Evolutionary conservation across 2,329 filamentous ascomycete species (phyloP), one percentile per base, ranked within the genome.

Genomic region (Ceratocystis variospora): DNA sequence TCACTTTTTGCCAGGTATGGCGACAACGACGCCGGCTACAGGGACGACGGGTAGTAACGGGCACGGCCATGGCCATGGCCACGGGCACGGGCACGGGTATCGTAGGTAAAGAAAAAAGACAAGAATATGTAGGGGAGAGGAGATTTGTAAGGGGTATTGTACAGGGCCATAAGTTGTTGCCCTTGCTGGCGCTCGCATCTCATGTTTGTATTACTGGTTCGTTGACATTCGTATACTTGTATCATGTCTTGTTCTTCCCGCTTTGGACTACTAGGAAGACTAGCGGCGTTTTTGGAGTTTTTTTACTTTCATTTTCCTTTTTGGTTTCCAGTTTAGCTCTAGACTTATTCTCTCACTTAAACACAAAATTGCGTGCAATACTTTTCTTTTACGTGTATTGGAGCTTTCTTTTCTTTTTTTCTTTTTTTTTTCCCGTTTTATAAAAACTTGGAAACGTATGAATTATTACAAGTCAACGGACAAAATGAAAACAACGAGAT

Each of bases 41-140:
- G 50, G 50, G 22, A 31, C 50, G 19, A 12, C 22, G 22, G 53
- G 53, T 64, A 72, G 78, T 70, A 77, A 79, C 71, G 53, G 53
- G 72, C 77, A 67, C 80, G 53, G 53, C 73, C 77, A 67, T 80
- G 71, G 50, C 19, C 8, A 19, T 25, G 25, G 19, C 17, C 19
- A 15, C n/a, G 37, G 22, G 4, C 15, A 19, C 22, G 46, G 46
- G 3, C 44, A 46, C 10, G 44, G 44, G 0, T 19, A 31, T 12
- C 15, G 33, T 5, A 22, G 57, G 37, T 62, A 62, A 10, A 48
- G 31, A 10, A 61, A 61, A 44, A 28, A 15, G 33, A 37, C 3
- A 3, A 10, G 37, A 41, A 41, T 10, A 41, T 12, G 37, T 10
- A 41, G 37, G 37, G 37, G 37, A 41, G 10, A 41, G 12, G 37